phyloP scores from a whole-genome alignment of 108 stramenopile genomes.

The Discostella stelligeroides region DNA sequence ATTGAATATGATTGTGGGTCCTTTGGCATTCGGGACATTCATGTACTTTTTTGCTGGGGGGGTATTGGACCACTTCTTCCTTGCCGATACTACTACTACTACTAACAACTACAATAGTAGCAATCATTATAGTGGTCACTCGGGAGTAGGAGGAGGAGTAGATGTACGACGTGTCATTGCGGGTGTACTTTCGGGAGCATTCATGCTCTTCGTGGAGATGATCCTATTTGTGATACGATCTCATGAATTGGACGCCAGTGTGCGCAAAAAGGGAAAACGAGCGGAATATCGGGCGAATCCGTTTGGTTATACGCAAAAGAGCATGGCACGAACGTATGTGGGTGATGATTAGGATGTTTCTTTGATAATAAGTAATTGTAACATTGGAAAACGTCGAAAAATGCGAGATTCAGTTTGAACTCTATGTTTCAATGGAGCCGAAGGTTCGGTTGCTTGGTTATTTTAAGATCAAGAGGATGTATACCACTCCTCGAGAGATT shows the following conservation, averaged over 20 bases:
- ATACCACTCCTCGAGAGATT: too few relatives aligned
- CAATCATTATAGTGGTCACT: neutral
- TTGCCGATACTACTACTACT: neutral
- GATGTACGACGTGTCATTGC: slow-evolving; percentile 77
- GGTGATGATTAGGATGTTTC: neutral
- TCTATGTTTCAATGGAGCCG: too few relatives aligned
- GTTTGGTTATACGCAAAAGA: slow-evolving; percentile 51
- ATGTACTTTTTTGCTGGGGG: slow-evolving; percentile 85
- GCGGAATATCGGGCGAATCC: slow-evolving; percentile 56
- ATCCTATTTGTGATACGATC: slow-evolving; percentile 85
- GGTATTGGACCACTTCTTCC: slow-evolving; percentile 58
- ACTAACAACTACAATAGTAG: slow-evolving; percentile 9
- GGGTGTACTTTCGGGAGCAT: slow-evolving; percentile 72
- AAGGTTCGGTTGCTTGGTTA: too few relatives aligned
- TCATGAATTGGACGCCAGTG: slow-evolving; percentile 72
- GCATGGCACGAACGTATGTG: slow-evolving; percentile 29
- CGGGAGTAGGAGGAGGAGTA: slow-evolving; percentile 6
- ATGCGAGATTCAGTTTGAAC: too few relatives aligned
- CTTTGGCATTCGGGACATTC: slow-evolving; percentile 80
- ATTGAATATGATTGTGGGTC: slow-evolving; percentile 88
- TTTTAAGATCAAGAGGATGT: too few relatives aligned
- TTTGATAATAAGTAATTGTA: too few relatives aligned
- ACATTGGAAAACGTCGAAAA: too few relatives aligned
- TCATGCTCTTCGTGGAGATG: slow-evolving; percentile 90
- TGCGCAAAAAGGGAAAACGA: slow-evolving; percentile 62